Evolutionary conservation across 768 basidiomycete species (phyloP).

Genomic region (Boletellus sp.): DNA sequence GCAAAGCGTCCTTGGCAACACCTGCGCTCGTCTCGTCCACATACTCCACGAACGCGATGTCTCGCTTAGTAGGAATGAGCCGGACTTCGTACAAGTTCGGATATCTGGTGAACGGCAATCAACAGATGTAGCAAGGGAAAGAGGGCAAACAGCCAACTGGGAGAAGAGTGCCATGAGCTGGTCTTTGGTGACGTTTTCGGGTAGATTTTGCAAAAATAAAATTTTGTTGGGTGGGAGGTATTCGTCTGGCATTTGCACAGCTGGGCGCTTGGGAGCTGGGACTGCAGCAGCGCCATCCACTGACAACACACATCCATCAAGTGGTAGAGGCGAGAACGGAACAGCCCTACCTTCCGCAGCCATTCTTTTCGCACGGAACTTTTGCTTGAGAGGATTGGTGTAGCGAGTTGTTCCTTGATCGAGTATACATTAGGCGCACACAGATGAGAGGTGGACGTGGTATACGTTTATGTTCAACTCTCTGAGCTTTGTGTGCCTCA

Average conservation of each 20-base stretch:
- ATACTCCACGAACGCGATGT: constrained; percentile 98
- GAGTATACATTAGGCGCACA: background rate
- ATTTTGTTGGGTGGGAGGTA: constrained; percentile 99
- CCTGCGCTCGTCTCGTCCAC: constrained; percentile 88
- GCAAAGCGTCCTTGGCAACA: constrained; percentile 90
- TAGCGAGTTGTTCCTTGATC: constrained; percentile 71
- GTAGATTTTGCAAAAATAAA: constrained; percentile 95
- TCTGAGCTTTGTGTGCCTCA: constrained; percentile 69
- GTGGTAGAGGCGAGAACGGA: constrained; percentile 1
- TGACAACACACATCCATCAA: constrained; percentile 24
- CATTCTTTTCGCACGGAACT: constrained; percentile 75
- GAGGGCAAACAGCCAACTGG: constrained; percentile 52
- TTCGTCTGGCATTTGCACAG: constrained; percentile 98
- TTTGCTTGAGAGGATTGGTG: constrained; percentile 86
- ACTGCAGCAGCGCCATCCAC: constrained; percentile 67
- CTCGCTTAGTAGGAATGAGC: constrained; percentile 94
- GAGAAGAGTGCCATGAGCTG: constrained; percentile 88
- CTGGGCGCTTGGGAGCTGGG: constrained; percentile 71
- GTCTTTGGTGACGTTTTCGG: constrained; percentile 89
- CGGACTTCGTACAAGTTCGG: constrained; percentile 96
- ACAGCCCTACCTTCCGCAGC: constrained; percentile 67
- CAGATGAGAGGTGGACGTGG: background rate
- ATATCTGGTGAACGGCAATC: constrained; percentile 51
- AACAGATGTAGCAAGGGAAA: background rate
- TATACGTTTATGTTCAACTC: constrained; percentile 85